A percentile compares a stretch with the other conserved stretches of the same genome.
Evolutionary conservation across 2,329 filamentous ascomycete species (phyloP).

Genomic region (Escovopsis sp.): DNA sequence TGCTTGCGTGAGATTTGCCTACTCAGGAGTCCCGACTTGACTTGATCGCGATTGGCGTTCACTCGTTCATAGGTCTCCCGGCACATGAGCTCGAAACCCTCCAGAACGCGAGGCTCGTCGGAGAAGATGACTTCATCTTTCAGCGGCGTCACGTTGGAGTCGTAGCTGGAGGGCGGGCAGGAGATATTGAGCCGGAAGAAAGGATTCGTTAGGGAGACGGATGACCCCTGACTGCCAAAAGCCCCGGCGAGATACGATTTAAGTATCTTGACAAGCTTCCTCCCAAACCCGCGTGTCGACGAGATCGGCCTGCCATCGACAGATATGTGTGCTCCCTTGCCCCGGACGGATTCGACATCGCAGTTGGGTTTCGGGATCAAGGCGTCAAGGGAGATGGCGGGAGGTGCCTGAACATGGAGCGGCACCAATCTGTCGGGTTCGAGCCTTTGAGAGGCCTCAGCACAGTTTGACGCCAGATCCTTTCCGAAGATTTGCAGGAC

Average conservation of each 20-base stretch:
- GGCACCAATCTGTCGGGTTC: neutral
- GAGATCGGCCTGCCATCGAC: slow-evolving; percentile 54
- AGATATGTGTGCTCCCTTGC: slow-evolving; percentile 46
- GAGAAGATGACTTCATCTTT: slow-evolving; percentile 61
- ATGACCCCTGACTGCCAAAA: slow-evolving; percentile 10
- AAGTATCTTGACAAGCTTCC: slow-evolving; percentile 41
- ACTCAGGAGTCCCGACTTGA: neutral
- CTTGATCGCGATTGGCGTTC: neutral
- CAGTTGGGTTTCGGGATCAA: slow-evolving; percentile 41
- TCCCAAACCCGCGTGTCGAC: slow-evolving; percentile 37
- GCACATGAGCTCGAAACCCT: slow-evolving; percentile 32
- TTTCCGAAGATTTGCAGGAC: slow-evolving; percentile 47
- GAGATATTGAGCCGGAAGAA: slow-evolving; percentile 51
- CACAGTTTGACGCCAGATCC: slow-evolving; percentile 39
- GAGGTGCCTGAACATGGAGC: neutral
- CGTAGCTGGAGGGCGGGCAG: slow-evolving; percentile 50
- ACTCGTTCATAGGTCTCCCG: slow-evolving; percentile 20
- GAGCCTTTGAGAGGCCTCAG: slow-evolving; percentile 16
- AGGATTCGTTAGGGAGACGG: slow-evolving; percentile 27
- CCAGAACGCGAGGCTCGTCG: slow-evolving; percentile 31
- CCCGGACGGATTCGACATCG: slow-evolving; percentile 25
- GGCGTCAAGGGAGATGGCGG: slow-evolving; percentile 32
- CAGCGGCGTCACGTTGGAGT: slow-evolving; percentile 54
- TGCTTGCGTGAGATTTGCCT: no score
- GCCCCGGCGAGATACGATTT: slow-evolving; percentile 30